These are phyloP conservation scores for Boletus albobrunnescens DNA, from an alignment of 1,284 basidiomycete genomes.

Conservation along the genomic window DNA sequence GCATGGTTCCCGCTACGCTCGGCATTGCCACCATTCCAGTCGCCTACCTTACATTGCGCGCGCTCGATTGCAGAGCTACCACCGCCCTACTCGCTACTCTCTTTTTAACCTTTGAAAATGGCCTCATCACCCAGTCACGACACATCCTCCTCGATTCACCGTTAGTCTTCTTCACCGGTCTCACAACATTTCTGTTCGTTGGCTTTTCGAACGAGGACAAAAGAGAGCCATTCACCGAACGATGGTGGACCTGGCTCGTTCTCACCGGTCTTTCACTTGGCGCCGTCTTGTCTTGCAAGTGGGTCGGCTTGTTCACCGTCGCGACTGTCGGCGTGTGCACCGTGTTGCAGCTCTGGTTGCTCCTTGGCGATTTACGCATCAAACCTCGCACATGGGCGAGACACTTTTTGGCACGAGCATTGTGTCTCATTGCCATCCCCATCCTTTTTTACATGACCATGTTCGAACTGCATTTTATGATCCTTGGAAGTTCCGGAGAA, in stretches of 20 bases:
- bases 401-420: slow-evolving; percentile 85
- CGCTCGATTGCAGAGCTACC: slow-evolving; percentile 84
- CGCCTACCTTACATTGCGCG: slow-evolving; percentile 91
- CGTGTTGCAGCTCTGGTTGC: slow-evolving; percentile 83
- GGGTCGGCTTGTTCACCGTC: slow-evolving; percentile 99
- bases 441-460: slow-evolving; percentile 89
- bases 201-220: slow-evolving; percentile 91
- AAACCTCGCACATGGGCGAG: slow-evolving; percentile 70
- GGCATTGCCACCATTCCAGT: slow-evolving; percentile 88
- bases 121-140: slow-evolving; percentile 90
- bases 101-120: slow-evolving; percentile 96
- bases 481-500: slow-evolving; percentile 87
- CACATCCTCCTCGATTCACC: slow-evolving; percentile 97
- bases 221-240: slow-evolving; percentile 71
- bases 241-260: slow-evolving; percentile 93
- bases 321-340: slow-evolving; percentile 89
- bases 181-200: slow-evolving; percentile 84
- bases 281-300: slow-evolving; percentile 91
- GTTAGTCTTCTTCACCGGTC: slow-evolving; percentile 94
- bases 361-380: slow-evolving; percentile 85
- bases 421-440: slow-evolving; percentile 87
- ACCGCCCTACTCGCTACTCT: slow-evolving; percentile 87
- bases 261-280: slow-evolving; percentile 88
- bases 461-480: slow-evolving; percentile 92
- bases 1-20: slow-evolving; percentile 84